Conservation (phyloP, 306 rosid species). For the Alnus rubra region DNA sequence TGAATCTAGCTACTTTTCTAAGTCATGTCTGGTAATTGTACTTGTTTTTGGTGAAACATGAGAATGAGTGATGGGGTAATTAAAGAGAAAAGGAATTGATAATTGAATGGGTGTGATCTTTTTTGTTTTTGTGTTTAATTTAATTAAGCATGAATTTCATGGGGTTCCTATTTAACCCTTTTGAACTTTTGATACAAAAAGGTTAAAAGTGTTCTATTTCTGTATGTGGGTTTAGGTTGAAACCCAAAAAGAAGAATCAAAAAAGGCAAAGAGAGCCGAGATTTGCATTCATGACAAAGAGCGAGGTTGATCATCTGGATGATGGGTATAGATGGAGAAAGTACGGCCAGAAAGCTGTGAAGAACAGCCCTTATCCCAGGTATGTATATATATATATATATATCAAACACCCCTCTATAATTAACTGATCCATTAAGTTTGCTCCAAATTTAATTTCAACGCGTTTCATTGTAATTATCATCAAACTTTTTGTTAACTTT, state of each 20-base stretch:
- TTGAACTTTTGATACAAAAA: not conserved
- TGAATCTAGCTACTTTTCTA: not conserved
- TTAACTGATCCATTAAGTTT: not conserved
- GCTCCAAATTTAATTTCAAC: not conserved
- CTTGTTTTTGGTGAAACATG: constrained; percentile 3
- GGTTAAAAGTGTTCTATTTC: not conserved
- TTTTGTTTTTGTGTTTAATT: not conserved
- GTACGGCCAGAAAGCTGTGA: constrained; percentile 96
- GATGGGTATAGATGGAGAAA: constrained; percentile 95
- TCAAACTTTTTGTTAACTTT: not conserved
- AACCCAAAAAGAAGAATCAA: constrained; percentile 73
- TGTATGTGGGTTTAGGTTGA: constrained; percentile 48
- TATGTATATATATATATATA: not conserved
- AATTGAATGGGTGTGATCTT: not conserved
- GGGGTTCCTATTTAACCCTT: not conserved
- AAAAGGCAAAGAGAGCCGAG: constrained; percentile 70
- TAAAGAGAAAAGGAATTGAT: constrained; percentile 2
- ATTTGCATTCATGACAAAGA: constrained; percentile 85
- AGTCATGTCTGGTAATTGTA: not conserved
- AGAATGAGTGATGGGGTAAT: constrained; percentile 1
- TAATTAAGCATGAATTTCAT: not conserved
- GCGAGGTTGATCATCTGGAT: constrained; percentile 82
- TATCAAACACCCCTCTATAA: not conserved
- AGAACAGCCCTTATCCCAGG: constrained; percentile 98
- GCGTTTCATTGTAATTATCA: not conserved